Evolutionary conservation across 805 yeast species (phyloP), one percentile per base, ranked within the genome.

Genomic region (Brettanomyces bruxellensis): DNA sequence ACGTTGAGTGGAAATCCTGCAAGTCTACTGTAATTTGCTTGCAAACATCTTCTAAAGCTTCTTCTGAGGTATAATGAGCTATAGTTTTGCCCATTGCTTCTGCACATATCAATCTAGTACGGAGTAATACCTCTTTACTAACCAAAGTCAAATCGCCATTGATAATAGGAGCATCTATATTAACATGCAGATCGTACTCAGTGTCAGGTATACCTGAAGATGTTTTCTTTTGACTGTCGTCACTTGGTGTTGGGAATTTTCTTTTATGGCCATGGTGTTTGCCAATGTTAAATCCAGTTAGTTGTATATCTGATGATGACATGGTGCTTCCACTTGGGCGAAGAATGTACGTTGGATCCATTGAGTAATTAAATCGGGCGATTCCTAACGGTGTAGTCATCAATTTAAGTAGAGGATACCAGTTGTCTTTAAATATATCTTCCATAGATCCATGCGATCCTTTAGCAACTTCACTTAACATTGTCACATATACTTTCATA

Each of bases 351-450:
- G 72, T 68, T 0, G 85, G 69, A 53, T 86, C 81, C 96, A 93
- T 87, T 34, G 79, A 77, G 62, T 87, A 93, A 55, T 83, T 86
- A 60, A 83, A 86, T 52, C 98, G 80, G 4, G 95, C 85, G 46
- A 89, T 80, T 50, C 99, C 99, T 48, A 93, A 85, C 3, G 99
- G 99, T 0, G 98, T 91, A 83, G 87, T 82, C 40, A 88, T 59
- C 40, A 93, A 68, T 13, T 80, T 75, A 45, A 84, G 65, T 49
- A 83, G 68, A 6, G 88, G 83, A 41, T 68, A 69, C 43, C 78
- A 66, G 57, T 86, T 90, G 4, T 69, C 66, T 3, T 68, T 62
- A 51, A 88, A 78, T 2, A 78, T 61, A 2, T 63, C 67, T 41
- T 80, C 85, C 51, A 84, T 62, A 11, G 71, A 60, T n/a, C 64